These are phyloP conservation scores for Eucalyptus cloeziana DNA, from an alignment of 345 rosid genomes.

Conservation along the genomic window DNA sequence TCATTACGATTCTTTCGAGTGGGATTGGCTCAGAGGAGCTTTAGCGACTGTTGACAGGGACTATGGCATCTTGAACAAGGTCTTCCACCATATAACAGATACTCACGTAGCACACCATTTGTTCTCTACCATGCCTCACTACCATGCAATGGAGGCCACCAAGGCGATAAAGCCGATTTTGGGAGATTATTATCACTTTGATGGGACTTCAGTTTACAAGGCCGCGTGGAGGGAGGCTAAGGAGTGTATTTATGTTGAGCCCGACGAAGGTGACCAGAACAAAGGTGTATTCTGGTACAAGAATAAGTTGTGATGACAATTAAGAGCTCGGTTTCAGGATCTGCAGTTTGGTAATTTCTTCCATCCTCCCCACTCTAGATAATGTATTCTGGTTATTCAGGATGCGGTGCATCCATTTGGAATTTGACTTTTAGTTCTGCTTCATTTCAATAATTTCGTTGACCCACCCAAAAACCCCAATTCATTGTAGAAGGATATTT, in stretches of 20 bases:
- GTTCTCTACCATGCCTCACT: constrained; percentile 86
- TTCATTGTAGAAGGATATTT: neutral
- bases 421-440: neutral
- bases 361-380: neutral
- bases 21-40: constrained; percentile 96
- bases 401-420: neutral
- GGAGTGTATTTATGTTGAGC: constrained; percentile 79
- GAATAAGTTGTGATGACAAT: constrained; percentile 33
- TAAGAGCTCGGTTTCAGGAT: neutral
- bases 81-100: constrained; percentile 78
- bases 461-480: neutral
- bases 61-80: constrained; percentile 74
- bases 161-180: constrained; percentile 72
- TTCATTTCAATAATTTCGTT: neutral
- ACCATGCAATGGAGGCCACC: constrained; percentile 87
- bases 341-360: neutral
- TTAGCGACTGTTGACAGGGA: constrained; percentile 78
- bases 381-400: neutral
- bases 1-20: constrained; percentile 65
- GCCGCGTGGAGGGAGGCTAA: constrained; percentile 88
- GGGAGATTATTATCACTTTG: constrained; percentile 75
- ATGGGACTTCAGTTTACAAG: constrained; percentile 50
- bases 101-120: constrained; percentile 88
- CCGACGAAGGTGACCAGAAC: constrained; percentile 41
- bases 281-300: constrained; percentile 82